A percentile compares a stretch with the other conserved stretches of the same genome.
Evolutionary conservation across 1,284 basidiomycete species (phyloP).

Genomic region (Tremellales sp.): DNA sequence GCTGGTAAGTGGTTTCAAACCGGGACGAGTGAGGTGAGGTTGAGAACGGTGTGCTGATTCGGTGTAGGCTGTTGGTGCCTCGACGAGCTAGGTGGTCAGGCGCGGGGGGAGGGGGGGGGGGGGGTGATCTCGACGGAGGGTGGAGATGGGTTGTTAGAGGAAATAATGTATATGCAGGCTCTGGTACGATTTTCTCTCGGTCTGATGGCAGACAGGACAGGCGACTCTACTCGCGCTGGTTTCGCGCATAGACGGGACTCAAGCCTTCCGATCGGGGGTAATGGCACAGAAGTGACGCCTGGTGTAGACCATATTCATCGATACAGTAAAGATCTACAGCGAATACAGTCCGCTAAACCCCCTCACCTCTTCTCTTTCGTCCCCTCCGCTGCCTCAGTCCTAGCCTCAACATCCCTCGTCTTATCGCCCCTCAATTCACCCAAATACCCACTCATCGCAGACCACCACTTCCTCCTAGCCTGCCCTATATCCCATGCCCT

Average conservation of each 20-base stretch:
- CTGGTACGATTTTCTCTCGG: background rate
- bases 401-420: background rate
- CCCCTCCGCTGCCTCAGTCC: too few relatives aligned
- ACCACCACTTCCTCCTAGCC: conserved; percentile 41
- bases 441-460: conserved; percentile 12
- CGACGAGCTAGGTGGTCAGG: conserved; percentile 38
- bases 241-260: too few relatives aligned
- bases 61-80: conserved; percentile 42
- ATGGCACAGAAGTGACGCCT: too few relatives aligned
- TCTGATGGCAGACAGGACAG: too few relatives aligned
- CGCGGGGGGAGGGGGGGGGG: too few relatives aligned
- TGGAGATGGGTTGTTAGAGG: background rate
- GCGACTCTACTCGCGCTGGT: too few relatives aligned
- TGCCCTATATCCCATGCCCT: conserved; percentile 36
- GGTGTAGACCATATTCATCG: too few relatives aligned
- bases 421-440: background rate
- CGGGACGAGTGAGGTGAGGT: background rate
- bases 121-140: background rate
- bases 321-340: too few relatives aligned
- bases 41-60: background rate
- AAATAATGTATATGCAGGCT: background rate
- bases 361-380: too few relatives aligned
- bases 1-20: conserved; percentile 53
- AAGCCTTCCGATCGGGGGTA: too few relatives aligned
- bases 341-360: too few relatives aligned